Base-by-base conservation (phyloP, 768 basidiomycete species). In the Rhodotorula graminis region DNA sequence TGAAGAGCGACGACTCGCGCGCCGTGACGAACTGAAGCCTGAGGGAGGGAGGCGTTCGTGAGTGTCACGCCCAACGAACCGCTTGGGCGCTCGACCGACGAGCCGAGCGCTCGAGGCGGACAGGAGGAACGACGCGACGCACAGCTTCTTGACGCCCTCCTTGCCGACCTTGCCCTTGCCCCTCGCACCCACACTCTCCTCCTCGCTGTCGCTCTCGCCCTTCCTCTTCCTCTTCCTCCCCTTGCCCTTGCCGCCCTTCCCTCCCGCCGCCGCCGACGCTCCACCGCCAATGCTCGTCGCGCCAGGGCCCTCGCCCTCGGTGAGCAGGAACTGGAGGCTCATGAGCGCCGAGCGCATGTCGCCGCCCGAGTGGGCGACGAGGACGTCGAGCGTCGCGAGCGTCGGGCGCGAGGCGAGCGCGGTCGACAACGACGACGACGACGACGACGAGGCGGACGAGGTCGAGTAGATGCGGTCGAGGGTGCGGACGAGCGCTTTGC, bases 311-410 rank as follows among this genome's bases (percentile, higher is more conserved):
- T 60, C 56, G 42, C 25, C 76, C 46, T 73, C 70, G 37, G 29
- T 84, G 81, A 29, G 83, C 81, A 95, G 2, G 88, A 99, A 93
- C 79, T 99, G 91, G 14, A 98, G 84, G 0, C 90, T 88, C 88
- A 95, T 98, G 71, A 97, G 86, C 1, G 94, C 95, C 68, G 90
- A 91, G 56, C 96, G 85, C 50, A 99, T 90, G 78, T 99, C 96
- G 0, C 96, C 96, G 77, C 90, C 90, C 7, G 90, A 85, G 3
- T 90, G 86, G 63, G 88, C 87, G 10, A 93, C 86, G 70, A 97
- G 85, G 29, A 88, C 81, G 64, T 95, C 89, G 0, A 96, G 77
- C 1, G 87, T 84, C 11, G 90, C 89, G 19, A 31, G 55, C 12
- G 59, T 47, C 9, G 74, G 74, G 23, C 73, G 65, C 8, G 64